Base-by-base conservation (phyloP, 1,284 basidiomycete species). In the Termitomyces sp. region DNA sequence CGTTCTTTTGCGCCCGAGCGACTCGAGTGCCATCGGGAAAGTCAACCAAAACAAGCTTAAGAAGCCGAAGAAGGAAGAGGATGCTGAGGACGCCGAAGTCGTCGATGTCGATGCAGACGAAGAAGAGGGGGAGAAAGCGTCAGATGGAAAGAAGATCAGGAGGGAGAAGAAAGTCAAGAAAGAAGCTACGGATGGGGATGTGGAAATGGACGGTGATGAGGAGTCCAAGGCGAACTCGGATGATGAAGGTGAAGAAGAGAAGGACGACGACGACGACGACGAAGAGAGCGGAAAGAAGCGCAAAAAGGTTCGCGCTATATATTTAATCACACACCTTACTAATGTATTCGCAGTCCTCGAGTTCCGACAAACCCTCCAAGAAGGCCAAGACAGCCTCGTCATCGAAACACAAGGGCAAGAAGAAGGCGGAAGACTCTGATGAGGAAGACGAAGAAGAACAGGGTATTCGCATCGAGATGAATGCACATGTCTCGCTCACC, bases 401-500 rank as follows among this genome's bases (percentile, higher is more conserved):
- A 9, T 56, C 54, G 21, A 59, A 54, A 17, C 64, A 73, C 34
- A 84, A 83, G 67, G 64, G 64, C 52, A 83, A 82, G 62, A 82
- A 81, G 63, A 79, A 78, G 56, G 70, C 70, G 3, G 77, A 76
- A 1, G 79, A 58, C 26, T 46, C 43, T 6, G 57, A 82, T 36
- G 71, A 79, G 3, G 78, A 77, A 7, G 79, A 79, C 19, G 64
- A 73, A 3, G 70, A 71, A 13, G 60, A 66, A 1, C 67, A 70
- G 7, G 80, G 76, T 48, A 88, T 96, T 53, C 72, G 76, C 59
- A 92, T 98, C 67, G 85, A 91, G 71, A 88, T 96, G 79, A 92
- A 93, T 68, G 88, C 91, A 71, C 86, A 92, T 62, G 96, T 99
- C 61, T 87, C 86, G 40, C 79, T 99, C 54, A 98, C 94, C 1